Percentiles rank a stretch among this genome's conserved stretches.
These are phyloP conservation scores for Lophiostoma macrostomum DNA, from an alignment of 495 filamentous ascomycete species.

Conservation along the genomic window DNA sequence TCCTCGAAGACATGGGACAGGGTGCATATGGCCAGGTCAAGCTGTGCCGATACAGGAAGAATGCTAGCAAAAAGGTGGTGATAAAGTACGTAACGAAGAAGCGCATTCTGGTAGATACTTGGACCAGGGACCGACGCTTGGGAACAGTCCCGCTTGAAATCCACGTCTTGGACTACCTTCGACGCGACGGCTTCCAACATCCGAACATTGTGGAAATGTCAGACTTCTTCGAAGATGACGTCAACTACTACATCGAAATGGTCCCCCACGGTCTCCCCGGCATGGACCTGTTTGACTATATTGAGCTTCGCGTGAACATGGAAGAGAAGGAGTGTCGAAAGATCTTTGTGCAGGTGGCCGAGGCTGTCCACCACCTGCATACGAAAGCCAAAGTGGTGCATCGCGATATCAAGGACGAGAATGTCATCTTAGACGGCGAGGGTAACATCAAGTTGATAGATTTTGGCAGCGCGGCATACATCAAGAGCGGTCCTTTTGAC, in stretches of 20 bases:
- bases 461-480: constrained; percentile 96
- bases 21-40: constrained; percentile 98
- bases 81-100: constrained; percentile 98
- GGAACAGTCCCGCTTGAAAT: constrained; percentile 98
- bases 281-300: constrained; percentile 99
- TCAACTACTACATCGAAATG: constrained; percentile 99
- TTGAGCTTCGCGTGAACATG: constrained; percentile 95
- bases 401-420: constrained; percentile 98
- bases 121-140: constrained; percentile 89
- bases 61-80: constrained; percentile 74
- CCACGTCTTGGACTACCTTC: constrained; percentile 92
- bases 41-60: constrained; percentile 81
- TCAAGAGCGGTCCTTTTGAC: constrained; percentile 97
- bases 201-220: constrained; percentile 98
- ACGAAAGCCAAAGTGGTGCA: constrained; percentile 90
- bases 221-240: constrained; percentile 96
- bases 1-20: constrained; percentile 98
- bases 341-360: constrained; percentile 90
- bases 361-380: constrained; percentile 87
- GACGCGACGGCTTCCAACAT: constrained; percentile 80
- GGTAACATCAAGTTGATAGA: constrained; percentile 96
- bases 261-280: constrained; percentile 90
- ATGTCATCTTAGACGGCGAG: constrained; percentile 92
- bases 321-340: constrained; percentile 88
- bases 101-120: constrained; percentile 96